Conservation (phyloP, 106 monocot species). For the Dioscorea dumetorum region DNA sequence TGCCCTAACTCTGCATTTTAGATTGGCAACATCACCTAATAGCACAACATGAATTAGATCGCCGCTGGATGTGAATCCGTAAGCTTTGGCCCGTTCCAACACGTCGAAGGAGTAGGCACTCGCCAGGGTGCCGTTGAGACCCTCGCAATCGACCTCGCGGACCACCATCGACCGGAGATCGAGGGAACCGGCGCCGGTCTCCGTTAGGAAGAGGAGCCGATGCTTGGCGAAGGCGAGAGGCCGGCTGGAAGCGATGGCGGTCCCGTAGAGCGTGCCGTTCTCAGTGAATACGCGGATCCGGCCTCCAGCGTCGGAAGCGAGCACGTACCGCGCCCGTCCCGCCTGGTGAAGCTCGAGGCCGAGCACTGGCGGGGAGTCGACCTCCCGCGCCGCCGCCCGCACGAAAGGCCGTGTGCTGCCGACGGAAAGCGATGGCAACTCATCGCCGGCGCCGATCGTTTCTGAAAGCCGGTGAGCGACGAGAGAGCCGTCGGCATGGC, state of each 20-base stretch:
- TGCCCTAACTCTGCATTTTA: slow-evolving; percentile 77
- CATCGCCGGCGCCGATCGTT: slow-evolving; percentile 41
- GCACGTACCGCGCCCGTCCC: slow-evolving; percentile 47
- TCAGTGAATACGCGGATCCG: slow-evolving; percentile 77
- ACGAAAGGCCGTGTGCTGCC: slow-evolving; percentile 29
- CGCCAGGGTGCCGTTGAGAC: slow-evolving; percentile 63
- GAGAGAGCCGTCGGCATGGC: slow-evolving; percentile 76
- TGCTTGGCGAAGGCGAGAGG: slow-evolving; percentile 74
- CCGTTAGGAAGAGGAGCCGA: slow-evolving; percentile 78
- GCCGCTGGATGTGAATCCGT: slow-evolving; percentile 69
- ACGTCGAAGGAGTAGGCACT: slow-evolving; percentile 63
- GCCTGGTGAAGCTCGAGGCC: slow-evolving; percentile 50
- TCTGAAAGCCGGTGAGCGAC: slow-evolving; percentile 51
- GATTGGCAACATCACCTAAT: slow-evolving; percentile 50
- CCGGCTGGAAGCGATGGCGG: slow-evolving; percentile 36
- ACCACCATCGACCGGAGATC: slow-evolving; percentile 74
- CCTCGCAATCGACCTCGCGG: slow-evolving; percentile 72
- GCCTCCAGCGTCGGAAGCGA: slow-evolving; percentile 52
- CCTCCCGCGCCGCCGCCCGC: slow-evolving; percentile 23
- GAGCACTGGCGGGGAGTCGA: slow-evolving; percentile 40
- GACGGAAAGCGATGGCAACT: slow-evolving; percentile 46
- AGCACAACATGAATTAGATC: slow-evolving; percentile 64
- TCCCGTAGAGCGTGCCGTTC: slow-evolving; percentile 71
- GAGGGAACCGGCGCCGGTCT: slow-evolving; percentile 68
- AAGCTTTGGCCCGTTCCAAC: slow-evolving; percentile 73